A percentile compares a stretch with the other conserved stretches of the same genome.
Conservation (phyloP, 2,329 filamentous ascomycete species). For the Cladophialophora exuberans region DNA sequence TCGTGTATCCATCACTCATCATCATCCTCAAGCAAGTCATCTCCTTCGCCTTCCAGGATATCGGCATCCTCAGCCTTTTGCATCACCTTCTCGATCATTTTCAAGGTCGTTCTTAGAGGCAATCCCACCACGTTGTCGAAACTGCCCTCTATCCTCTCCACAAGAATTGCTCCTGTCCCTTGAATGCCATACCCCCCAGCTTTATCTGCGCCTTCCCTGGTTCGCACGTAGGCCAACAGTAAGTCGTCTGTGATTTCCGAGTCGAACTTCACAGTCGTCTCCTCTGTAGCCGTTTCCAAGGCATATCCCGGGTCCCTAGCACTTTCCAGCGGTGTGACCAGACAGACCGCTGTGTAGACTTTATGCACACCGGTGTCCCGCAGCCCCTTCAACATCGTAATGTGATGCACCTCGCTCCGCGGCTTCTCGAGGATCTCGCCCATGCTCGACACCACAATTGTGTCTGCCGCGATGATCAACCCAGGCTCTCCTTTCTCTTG, state of each 20-base stretch:
- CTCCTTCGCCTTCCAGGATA: conserved; percentile 46
- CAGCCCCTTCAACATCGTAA: conserved; percentile 79
- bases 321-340: conserved; percentile 80
- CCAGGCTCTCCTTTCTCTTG: conserved; percentile 68
- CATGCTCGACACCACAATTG: conserved; percentile 75
- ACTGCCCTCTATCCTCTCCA: conserved; percentile 85
- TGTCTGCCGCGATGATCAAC: conserved; percentile 88
- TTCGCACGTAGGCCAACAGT: conserved; percentile 68
- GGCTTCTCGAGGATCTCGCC: conserved; percentile 92
- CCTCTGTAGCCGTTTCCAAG: conserved; percentile 79
- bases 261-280: conserved; percentile 90
- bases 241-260: conserved; percentile 75
- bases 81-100: conserved; percentile 86
- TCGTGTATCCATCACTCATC: not conserved
- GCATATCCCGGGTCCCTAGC: conserved; percentile 84
- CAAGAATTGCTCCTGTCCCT: conserved; percentile 80
- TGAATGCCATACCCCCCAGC: conserved; percentile 95
- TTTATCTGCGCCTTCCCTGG: conserved; percentile 92
- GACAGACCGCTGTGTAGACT: conserved; percentile 82
- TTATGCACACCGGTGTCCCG: conserved; percentile 77
- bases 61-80: conserved; percentile 71
- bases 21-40: conserved; percentile 44
- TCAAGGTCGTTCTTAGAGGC: conserved; percentile 76
- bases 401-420: conserved; percentile 75
- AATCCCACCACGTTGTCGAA: conserved; percentile 95